phyloP scores from a whole-genome alignment of 495 filamentous ascomycete genomes.

The Xylaria cubensis region DNA sequence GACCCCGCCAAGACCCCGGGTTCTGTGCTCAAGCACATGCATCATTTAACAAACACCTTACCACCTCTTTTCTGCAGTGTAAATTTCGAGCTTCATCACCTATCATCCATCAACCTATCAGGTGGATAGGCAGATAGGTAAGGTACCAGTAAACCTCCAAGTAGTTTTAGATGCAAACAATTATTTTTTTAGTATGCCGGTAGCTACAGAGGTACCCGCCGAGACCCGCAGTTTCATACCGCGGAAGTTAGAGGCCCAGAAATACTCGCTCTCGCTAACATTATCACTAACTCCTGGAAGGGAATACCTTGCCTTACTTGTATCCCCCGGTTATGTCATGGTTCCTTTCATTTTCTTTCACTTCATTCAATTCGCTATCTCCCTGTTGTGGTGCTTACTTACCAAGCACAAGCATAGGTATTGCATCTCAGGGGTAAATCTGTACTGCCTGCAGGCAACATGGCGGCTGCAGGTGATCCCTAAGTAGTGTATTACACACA shows the following conservation, averaged over 20 bases:
- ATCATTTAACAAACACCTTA: not conserved
- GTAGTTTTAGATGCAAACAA: not conserved
- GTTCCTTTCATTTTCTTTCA: not conserved
- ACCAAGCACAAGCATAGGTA: too few relatives aligned
- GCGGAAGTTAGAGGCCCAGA: not conserved
- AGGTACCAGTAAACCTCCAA: not conserved
- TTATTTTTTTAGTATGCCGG: not conserved
- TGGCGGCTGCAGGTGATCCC: conserved; percentile 20
- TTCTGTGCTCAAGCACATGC: conserved; percentile 7
- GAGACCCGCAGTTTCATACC: conserved; percentile 13
- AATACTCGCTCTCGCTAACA: not conserved
- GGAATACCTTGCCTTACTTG: not conserved
- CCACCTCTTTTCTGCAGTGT: not conserved
- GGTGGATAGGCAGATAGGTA: too few relatives aligned
- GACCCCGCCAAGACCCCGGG: conserved; percentile 12
- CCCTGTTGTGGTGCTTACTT: not conserved
- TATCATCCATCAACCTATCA: not conserved
- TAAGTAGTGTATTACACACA: not conserved
- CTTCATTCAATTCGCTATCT: not conserved
- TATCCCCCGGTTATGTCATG: not conserved
- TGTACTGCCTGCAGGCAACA: conserved; percentile 8
- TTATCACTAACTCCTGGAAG: not conserved
- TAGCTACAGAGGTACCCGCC: not conserved
- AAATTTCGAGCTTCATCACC: not conserved
- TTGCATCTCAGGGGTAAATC: conserved; percentile 18